Percentiles rank a stretch among this genome's conserved stretches.
Conservation (phyloP, 75 land plant species). For the Cryptomeria japonica region DNA sequence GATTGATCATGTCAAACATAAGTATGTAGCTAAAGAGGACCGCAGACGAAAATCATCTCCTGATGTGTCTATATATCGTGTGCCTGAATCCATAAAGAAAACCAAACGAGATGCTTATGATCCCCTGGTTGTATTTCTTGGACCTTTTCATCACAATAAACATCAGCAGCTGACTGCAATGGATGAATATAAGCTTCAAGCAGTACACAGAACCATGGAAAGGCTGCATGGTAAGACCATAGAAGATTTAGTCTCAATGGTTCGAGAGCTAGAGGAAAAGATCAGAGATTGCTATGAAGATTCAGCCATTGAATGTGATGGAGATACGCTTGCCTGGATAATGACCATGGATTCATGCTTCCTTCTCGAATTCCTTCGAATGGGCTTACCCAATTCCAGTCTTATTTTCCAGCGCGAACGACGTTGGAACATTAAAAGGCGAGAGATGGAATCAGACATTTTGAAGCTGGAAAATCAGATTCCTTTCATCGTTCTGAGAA, state of each 20-base stretch:
- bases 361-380: too few relatives aligned
- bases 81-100: neutral
- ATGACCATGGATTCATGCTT: neutral
- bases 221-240: neutral
- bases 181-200: neutral
- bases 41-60: neutral
- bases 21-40: too few relatives aligned
- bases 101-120: neutral
- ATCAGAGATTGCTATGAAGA: neutral
- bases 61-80: neutral
- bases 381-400: too few relatives aligned
- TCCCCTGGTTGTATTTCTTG: neutral
- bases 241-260: neutral
- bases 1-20: too few relatives aligned
- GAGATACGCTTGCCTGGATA: neutral
- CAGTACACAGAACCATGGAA: neutral
- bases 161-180: neutral
- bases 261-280: neutral
- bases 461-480: too few relatives aligned
- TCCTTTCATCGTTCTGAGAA: too few relatives aligned
- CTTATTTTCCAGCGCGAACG: too few relatives aligned
- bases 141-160: constrained; percentile 1
- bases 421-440: too few relatives aligned
- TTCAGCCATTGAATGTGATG: neutral
- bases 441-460: too few relatives aligned